phyloP scores from a whole-genome alignment of 768 basidiomycete species.

The Rhodocollybia butyracea region DNA sequence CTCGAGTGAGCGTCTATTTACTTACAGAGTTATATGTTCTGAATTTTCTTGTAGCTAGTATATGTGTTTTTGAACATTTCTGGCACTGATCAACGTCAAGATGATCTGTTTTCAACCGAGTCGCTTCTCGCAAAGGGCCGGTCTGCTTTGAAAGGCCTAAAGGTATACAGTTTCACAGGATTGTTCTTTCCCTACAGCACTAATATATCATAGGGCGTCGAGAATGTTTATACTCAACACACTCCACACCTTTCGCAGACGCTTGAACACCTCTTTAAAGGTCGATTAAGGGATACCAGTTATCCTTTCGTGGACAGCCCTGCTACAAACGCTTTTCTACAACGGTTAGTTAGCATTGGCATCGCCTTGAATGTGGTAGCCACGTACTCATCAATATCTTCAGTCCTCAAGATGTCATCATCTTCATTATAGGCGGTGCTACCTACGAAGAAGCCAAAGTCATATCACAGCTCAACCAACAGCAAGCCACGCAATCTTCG shows the following conservation, averaged over 20 bases:
- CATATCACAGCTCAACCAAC: conserved; percentile 84
- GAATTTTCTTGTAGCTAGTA: conserved; percentile 60
- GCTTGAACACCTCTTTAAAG: conserved; percentile 83
- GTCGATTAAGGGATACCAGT: conserved; percentile 79
- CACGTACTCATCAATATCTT: not conserved
- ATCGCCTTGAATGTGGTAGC: not conserved
- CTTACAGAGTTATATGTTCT: conserved; percentile 1
- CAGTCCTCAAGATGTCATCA: conserved; percentile 93
- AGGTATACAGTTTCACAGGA: conserved; percentile 43
- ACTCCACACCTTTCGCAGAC: conserved; percentile 92
- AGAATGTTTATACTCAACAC: conserved; percentile 99
- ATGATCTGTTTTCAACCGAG: conserved; percentile 95
- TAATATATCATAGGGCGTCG: conserved; percentile 69
- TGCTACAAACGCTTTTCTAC: conserved; percentile 66
- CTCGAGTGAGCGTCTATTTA: conserved; percentile 43
- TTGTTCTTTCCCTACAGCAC: not conserved
- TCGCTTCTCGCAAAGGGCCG: conserved; percentile 92
- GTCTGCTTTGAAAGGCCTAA: conserved; percentile 92
- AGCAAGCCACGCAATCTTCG: conserved; percentile 45
- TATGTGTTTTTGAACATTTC: conserved; percentile 91
- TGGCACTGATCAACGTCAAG: conserved; percentile 94
- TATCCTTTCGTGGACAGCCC: conserved; percentile 81
- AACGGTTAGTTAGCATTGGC: conserved; percentile 50
- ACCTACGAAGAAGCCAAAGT: conserved; percentile 94
- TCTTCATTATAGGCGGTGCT: conserved; percentile 95